These are phyloP conservation scores for Cryphonectria carpinicola DNA, from an alignment of 2,329 filamentous ascomycete genomes.

Conservation along the genomic window DNA sequence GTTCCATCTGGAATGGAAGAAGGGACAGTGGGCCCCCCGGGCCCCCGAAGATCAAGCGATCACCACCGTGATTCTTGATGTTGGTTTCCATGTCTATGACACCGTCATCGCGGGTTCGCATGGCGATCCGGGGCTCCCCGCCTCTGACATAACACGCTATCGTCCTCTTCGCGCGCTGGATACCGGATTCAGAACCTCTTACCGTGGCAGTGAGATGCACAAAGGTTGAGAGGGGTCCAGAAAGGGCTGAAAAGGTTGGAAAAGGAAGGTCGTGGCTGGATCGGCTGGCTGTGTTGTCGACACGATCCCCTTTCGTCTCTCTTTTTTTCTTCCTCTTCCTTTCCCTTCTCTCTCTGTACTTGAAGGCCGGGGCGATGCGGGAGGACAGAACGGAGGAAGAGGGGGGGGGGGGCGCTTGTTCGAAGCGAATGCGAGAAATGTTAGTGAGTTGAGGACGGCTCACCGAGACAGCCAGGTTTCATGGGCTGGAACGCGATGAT, in stretches of 20 bases:
- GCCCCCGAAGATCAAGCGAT: constrained; percentile 13
- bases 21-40: neutral
- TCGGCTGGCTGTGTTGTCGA: neutral
- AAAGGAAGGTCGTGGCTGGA: constrained; percentile 14
- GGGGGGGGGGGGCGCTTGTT: neutral
- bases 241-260: neutral
- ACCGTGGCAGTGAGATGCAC: neutral
- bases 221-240: neutral
- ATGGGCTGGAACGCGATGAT: neutral
- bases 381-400: neutral
- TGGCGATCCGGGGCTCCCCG: no score
- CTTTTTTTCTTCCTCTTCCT: no score
- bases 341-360: neutral
- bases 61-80: constrained; percentile 14
- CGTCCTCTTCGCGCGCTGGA: neutral
- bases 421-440: constrained; percentile 7
- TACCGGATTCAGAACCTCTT: neutral
- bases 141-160: neutral
- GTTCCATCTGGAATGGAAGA: neutral
- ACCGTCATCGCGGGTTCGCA: constrained; percentile 5
- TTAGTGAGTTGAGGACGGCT: neutral
- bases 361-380: neutral
- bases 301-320: neutral
- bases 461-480: neutral
- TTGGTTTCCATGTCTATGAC: constrained; percentile 8